Evolutionary conservation across 2,329 filamentous ascomycete species (phyloP).

Genomic region (Hypoxylon sp.): DNA sequence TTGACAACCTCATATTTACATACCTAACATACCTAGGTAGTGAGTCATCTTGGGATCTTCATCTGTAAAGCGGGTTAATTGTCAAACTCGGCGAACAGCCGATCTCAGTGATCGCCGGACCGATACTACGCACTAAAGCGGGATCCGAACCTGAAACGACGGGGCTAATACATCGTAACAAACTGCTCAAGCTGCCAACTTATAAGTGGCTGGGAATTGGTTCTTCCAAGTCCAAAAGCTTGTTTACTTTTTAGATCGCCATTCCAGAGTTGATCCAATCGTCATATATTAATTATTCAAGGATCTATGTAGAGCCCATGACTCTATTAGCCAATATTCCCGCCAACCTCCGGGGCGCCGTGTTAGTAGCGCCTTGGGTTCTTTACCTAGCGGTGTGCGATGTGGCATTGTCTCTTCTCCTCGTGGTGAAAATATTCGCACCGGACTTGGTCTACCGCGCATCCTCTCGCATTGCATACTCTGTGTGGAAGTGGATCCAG

Average conservation of each 20-base stretch:
- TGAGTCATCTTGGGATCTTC: conserved; percentile 6
- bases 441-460: conserved; percentile 67
- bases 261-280: conserved; percentile 4
- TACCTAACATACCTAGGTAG: no score
- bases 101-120: conserved; percentile 19
- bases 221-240: conserved; percentile 6
- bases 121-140: conserved; percentile 16
- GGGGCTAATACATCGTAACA: conserved; percentile 8
- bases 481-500: conserved; percentile 72
- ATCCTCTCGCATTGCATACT: conserved; percentile 68
- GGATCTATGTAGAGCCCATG: conserved; percentile 11
- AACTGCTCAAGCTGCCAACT: conserved; percentile 11
- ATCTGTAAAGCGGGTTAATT: conserved; percentile 7
- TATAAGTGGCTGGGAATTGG: conserved; percentile 9
- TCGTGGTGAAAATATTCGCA: conserved; percentile 63
- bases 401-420: conserved; percentile 63
- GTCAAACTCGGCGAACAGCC: conserved; percentile 5
- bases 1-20: conserved; percentile 7
- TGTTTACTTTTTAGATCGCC: conserved; percentile 11
- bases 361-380: conserved; percentile 67
- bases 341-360: conserved; percentile 60
- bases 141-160: conserved; percentile 31
- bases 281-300: background rate
- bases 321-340: conserved; percentile 47
- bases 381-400: conserved; percentile 67